These are phyloP conservation scores for Fonsecaea monophora DNA, from an alignment of 2,329 filamentous ascomycete genomes.

Conservation along the genomic window DNA sequence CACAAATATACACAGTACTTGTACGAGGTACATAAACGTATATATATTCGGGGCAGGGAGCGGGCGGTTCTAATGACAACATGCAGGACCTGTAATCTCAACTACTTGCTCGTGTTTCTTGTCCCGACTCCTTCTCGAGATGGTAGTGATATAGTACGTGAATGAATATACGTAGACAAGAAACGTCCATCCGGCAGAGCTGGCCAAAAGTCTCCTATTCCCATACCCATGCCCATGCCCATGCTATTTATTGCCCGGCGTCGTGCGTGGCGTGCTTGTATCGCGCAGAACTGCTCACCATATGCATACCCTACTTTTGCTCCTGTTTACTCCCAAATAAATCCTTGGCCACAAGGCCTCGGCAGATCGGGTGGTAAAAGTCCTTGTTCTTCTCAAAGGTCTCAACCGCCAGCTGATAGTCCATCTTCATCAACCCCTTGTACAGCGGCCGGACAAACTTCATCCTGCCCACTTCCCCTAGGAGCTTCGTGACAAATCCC, in stretches of 20 bases:
- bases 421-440: conserved; percentile 74
- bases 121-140: no score
- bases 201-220: no score
- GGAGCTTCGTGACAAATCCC: conserved; percentile 72
- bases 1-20: no score
- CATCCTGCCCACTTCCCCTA: conserved; percentile 89
- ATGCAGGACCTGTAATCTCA: no score
- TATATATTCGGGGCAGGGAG: no score
- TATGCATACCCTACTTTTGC: conserved; percentile 3
- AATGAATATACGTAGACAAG: no score
- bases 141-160: no score
- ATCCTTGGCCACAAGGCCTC: conserved; percentile 85
- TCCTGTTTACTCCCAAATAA: conserved; percentile 56
- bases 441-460: conserved; percentile 90
- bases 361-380: conserved; percentile 96
- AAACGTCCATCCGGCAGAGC: no score
- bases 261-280: no score
- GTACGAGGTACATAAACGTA: no score
- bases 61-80: no score
- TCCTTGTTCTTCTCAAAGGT: conserved; percentile 87
- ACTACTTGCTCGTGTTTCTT: no score
- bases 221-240: background rate
- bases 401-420: conserved; percentile 74
- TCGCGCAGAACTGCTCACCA: background rate
- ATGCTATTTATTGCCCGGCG: background rate